Evolutionary conservation across 441 rosid species (phyloP), one percentile per base, ranked within the genome.

Genomic region (Populus tomentosa): DNA sequence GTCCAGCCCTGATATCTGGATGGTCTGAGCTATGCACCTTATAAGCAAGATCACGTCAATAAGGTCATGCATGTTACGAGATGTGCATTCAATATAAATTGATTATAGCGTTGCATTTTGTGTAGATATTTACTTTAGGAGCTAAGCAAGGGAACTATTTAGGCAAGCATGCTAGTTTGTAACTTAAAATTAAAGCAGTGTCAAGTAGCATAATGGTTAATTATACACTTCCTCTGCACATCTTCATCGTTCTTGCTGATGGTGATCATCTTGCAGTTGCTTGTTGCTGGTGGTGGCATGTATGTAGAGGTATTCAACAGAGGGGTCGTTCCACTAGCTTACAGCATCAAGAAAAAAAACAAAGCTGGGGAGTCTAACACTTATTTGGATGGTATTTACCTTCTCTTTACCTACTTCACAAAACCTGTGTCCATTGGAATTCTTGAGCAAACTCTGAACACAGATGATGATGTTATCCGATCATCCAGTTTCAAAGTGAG

Each of bases 261-360:
- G 80, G 56, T 38, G 66, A 24, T 77, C 3, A 3, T 75, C 11
- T 67, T 75, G 81, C 87, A 96, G 99, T 77, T 96, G 85, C 98
- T 96, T 75, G 94, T 96, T 71, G 97, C 98, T 13, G 98, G 96
- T 3, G 98, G 98, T 13, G 98, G 98, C 79, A 96, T 94, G 99
- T 92, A 94, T 24, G 88, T 92, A 2, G 99, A 96, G 85, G 97
- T 94, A 23, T 94, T 92, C 86, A 94, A 94, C 88, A 88, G 98
- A 87, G 99, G 99, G 46, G 97, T 92, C 36, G 86, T 96, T 81
- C 98, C 98, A 50, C 80, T 93, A 75, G 91, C 96, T 73, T 93
- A 95, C 81, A 85, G 92, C 87, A 93, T 95, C 82, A 88, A 82
- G 79, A 93, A 83, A 89, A 96, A 81, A 83, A 91, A 96, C 90